These are phyloP conservation scores for Boletus subparvulus DNA, from an alignment of 768 basidiomycete species.

Conservation along the genomic window DNA sequence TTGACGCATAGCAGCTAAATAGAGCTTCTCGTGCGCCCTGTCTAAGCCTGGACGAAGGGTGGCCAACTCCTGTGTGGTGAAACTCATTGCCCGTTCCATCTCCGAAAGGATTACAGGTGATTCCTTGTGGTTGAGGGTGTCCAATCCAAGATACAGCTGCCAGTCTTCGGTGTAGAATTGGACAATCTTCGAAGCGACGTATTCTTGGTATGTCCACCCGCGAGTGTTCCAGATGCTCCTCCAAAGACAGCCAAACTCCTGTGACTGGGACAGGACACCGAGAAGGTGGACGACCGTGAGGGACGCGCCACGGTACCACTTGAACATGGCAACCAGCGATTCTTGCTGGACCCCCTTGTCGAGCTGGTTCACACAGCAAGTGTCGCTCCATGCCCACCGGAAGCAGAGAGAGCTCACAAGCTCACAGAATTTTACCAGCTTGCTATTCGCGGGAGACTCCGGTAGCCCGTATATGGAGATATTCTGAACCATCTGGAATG, in stretches of 20 bases:
- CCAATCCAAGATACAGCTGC: slow-evolving; percentile 7
- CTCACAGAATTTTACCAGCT: background rate
- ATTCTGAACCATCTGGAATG: background rate
- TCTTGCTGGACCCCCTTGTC: background rate
- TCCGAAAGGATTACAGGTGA: background rate
- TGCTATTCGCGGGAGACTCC: background rate
- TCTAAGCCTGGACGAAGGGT: background rate
- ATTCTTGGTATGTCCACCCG: slow-evolving; percentile 14
- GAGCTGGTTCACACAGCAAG: slow-evolving; percentile 3
- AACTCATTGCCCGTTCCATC: background rate
- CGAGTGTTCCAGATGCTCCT: slow-evolving; percentile 9
- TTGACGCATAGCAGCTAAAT: slow-evolving; percentile 8
- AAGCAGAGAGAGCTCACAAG: background rate
- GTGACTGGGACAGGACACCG: background rate
- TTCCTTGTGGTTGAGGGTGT: slow-evolving; percentile 4
- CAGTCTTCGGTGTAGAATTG: slow-evolving; percentile 13
- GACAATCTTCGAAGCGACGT: background rate
- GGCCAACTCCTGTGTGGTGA: background rate
- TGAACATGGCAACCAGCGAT: slow-evolving; percentile 12
- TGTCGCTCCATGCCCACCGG: slow-evolving; percentile 10
- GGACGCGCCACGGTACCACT: slow-evolving; percentile 5
- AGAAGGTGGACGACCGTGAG: slow-evolving; percentile 7
- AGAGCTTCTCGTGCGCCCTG: slow-evolving; percentile 8
- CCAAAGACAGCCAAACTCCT: background rate
- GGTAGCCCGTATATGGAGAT: background rate